Evolutionary conservation across 2,329 filamentous ascomycete species (phyloP), one percentile per base, ranked within the genome.

Genomic region (Penicillium sp.): DNA sequence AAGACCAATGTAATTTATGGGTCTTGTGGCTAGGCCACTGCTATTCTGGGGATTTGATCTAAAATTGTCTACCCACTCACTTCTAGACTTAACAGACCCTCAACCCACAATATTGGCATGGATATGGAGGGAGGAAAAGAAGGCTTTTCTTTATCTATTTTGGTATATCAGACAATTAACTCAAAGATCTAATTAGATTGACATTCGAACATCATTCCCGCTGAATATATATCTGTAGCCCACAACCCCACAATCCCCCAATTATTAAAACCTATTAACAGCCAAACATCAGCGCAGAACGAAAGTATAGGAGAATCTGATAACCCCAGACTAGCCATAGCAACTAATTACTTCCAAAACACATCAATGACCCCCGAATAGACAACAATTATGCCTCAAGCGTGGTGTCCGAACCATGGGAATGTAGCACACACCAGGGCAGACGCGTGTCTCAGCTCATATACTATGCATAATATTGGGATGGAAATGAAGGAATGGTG

Each of bases 1-100:
- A 16, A 40, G 16, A 26, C 17, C 42, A 26, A 19, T 11, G n/a
- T 48, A 41, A 53, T 53, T 38, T 53, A 53, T 49, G 50, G 50
- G 44, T 49, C 50, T 49, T 28, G 44, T 30, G 50, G 43, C n/a
- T 48, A 46, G 43, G 26, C 47, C 28, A 42, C 30, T 25, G 11
- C 10, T 53, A 28, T 53, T 53, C 36, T 53, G 19, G 50, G 43
- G 36, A 4, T 35, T 40, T n/a, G 44, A 41, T 40, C 43, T 25
- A 26, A 36, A 19, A 33, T 40, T 28, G 16, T 19, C 50, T 40
- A 40, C 10, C 50, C 50, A 52, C 49, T 48, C 50, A 46, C 50
- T 41, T 48, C 19, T 48, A 28, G 16, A n/a, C 16, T 45, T 9
- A 12, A 26, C 7, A 40, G 40, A 22, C 50, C 35, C 49, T 38